These are phyloP conservation scores for Phaeosphaeriaceae sp. DNA, from an alignment of 2,329 filamentous ascomycete genomes.

Conservation along the genomic window DNA sequence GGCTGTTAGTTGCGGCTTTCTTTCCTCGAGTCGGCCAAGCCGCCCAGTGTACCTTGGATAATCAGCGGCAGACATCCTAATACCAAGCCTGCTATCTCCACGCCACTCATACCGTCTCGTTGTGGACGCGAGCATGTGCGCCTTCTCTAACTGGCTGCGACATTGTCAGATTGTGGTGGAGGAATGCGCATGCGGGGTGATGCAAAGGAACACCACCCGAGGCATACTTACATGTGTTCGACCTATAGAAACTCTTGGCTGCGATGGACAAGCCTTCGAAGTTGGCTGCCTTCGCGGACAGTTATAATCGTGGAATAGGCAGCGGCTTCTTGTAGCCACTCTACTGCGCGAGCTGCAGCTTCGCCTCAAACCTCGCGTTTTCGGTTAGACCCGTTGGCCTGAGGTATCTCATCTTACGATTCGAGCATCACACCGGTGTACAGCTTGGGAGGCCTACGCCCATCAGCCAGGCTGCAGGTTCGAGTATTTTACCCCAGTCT, in stretches of 20 bases:
- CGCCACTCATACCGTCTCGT: slow-evolving; percentile 34
- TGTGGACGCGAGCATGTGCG: neutral
- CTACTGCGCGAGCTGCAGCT: slow-evolving; percentile 5
- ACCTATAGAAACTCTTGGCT: neutral
- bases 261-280: slow-evolving; percentile 1
- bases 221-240: neutral
- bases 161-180: slow-evolving; percentile 14
- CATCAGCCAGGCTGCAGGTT: slow-evolving; percentile 8
- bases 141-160: slow-evolving; percentile 8
- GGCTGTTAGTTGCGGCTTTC: neutral
- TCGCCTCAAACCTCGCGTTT: slow-evolving; percentile 16
- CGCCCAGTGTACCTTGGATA: slow-evolving; percentile 35
- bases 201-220: neutral
- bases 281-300: slow-evolving; percentile 1
- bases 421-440: neutral
- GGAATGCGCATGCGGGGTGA: neutral
- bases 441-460: neutral
- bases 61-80: slow-evolving; percentile 51
- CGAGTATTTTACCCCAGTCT: slow-evolving; percentile 5
- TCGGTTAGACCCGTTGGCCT: slow-evolving; percentile 7
- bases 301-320: slow-evolving; percentile 5
- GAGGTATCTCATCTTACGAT: slow-evolving; percentile 5
- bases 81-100: slow-evolving; percentile 43
- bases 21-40: neutral
- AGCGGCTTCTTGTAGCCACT: slow-evolving; percentile 6